A percentile compares a stretch with the other conserved stretches of the same genome.
Conservation (phyloP, 2,329 filamentous ascomycete genomes). For the Trichoderma semiorbis region DNA sequence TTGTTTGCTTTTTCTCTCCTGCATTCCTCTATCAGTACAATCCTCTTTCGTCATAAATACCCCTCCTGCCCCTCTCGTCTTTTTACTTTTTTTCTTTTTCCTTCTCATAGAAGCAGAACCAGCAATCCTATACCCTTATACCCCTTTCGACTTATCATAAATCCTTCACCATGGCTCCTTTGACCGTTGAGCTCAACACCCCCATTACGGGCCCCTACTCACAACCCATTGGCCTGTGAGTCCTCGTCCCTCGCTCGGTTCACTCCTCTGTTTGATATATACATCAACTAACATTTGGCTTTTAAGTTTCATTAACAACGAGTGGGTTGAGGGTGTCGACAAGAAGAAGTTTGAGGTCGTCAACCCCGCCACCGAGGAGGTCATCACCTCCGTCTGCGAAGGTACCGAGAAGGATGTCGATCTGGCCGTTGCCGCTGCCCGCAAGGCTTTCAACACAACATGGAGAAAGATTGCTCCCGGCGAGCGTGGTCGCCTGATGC, state of each 20-base stretch:
- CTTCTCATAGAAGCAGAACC: background rate
- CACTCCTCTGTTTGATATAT: background rate
- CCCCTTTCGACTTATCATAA: background rate
- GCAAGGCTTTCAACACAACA: slow-evolving; percentile 74
- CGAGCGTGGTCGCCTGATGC: slow-evolving; percentile 64
- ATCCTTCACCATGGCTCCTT: slow-evolving; percentile 36
- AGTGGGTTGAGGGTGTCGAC: slow-evolving; percentile 75
- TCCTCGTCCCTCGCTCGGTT: background rate
- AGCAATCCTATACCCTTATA: background rate
- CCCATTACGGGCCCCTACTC: slow-evolving; percentile 58
- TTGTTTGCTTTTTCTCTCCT: background rate
- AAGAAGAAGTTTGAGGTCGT: slow-evolving; percentile 90
- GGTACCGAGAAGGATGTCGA: slow-evolving; percentile 83
- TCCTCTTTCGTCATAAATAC: slow-evolving; percentile 8
- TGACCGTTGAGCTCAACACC: slow-evolving; percentile 63
- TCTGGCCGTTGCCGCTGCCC: slow-evolving; percentile 78
- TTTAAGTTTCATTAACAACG: slow-evolving; percentile 78
- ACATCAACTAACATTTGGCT: background rate
- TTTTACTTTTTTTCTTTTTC: background rate
- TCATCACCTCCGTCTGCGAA: slow-evolving; percentile 79
- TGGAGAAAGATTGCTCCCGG: slow-evolving; percentile 69
- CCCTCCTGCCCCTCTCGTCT: background rate
- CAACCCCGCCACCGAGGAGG: slow-evolving; percentile 81
- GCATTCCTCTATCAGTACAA: background rate
- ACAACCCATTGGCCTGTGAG: slow-evolving; percentile 62